Base-by-base conservation (phyloP, 2,329 filamentous ascomycete species). In the Fusarium agapanthi region DNA sequence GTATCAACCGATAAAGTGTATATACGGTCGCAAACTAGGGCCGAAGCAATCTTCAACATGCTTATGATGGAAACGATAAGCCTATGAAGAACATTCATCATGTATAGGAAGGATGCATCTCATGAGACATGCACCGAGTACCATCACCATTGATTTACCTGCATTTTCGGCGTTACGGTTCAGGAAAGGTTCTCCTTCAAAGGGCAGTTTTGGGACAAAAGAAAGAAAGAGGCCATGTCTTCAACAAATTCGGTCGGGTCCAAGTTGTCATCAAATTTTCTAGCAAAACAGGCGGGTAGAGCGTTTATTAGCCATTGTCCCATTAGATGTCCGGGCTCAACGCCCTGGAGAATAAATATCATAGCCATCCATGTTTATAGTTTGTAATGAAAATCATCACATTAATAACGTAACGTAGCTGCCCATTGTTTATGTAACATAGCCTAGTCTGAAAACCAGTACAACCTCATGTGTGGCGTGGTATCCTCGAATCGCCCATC, bases 1-100 rank as follows among this genome's bases (percentile, higher is more conserved):
- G 88, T 43, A 82, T 95, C 63, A 90, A 93, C 73, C 59, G 69
- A 66, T 73, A 57, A 10, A 34, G 41, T 30, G 16, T n/a, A 28
- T 15, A 20, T 16, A 58, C 43, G 34, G 47, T 62, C 47, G 13
- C 26, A 24, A 53, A 11, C 9, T 5, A 12, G 24, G 43, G 38
- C 40, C 51, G n/a, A 53, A 65, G 57, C 65, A 69, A 69, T 69
- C 60, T 67, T 69, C 66, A 69, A 69, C 65, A 69, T 54, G 59
- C 65, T 69, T 53, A 67, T 35, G 65, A 68, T 68, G 65, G 64
- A 68, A 61, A 45, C 43, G 54, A 64, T 64, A 58, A 57, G 51
- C 65, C 65, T 67, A 67, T 50, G 41, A 67, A 50, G 55, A 67
- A 56, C 66, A 71, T 71, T 69, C 65, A 69, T 26, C 66, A 69